Evolutionary conservation across 2,329 filamentous ascomycete genomes (phyloP).

Genomic region (Alternaria gaisen): DNA sequence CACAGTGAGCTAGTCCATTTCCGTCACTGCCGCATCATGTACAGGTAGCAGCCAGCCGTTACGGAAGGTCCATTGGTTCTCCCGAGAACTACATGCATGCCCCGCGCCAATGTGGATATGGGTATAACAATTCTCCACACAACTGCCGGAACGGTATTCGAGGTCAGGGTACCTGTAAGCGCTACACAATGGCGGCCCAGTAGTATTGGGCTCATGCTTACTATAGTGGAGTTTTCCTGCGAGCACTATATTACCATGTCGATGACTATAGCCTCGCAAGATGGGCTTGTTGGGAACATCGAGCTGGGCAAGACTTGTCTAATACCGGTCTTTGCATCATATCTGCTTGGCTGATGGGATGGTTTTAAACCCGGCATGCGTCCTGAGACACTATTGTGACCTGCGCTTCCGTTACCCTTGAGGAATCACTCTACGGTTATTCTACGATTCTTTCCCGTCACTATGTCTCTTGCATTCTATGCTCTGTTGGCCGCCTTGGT

Average conservation of each 20-base stretch:
- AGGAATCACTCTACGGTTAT: neutral
- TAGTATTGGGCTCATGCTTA: neutral
- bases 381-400: neutral
- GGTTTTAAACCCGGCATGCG: neutral
- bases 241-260: neutral
- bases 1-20: neutral
- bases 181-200: neutral
- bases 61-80: neutral
- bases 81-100: neutral
- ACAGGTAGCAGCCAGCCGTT: neutral
- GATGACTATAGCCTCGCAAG: neutral
- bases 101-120: neutral
- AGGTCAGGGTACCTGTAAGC: neutral
- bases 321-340: neutral
- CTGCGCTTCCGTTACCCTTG: neutral
- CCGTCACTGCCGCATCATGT: neutral
- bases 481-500: neutral
- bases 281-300: neutral
- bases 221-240: neutral
- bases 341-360: neutral
- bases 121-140: neutral
- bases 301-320: neutral
- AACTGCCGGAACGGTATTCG: neutral
- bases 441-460: neutral
- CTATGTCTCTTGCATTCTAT: constrained; percentile 11